A percentile compares a stretch with the other conserved stretches of the same genome.
Evolutionary conservation across 1,139 yeast species (phyloP).

Genomic region (Candida neerlandica): DNA sequence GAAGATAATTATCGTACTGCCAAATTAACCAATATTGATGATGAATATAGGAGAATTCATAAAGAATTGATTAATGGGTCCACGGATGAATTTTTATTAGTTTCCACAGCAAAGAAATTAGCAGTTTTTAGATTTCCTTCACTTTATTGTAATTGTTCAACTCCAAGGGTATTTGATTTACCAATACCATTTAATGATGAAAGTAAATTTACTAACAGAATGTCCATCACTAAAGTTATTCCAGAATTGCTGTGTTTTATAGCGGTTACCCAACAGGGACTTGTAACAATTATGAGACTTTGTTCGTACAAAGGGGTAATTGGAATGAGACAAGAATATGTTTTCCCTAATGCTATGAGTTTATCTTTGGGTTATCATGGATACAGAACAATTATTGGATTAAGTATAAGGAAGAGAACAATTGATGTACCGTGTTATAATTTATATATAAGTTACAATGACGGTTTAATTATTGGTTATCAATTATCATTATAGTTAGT

Average conservation of each 20-base stretch:
- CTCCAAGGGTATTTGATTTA: constrained; percentile 42
- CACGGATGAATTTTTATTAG: constrained; percentile 32
- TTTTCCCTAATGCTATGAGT: constrained; percentile 46
- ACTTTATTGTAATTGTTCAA: constrained; percentile 54
- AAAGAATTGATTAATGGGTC: constrained; percentile 21
- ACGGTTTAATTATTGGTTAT: constrained; percentile 35
- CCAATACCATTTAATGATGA: constrained; percentile 38
- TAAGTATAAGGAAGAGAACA: constrained; percentile 29
- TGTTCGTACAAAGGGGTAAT: constrained; percentile 58
- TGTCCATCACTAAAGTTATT: constrained; percentile 53
- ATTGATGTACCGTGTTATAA: constrained; percentile 23
- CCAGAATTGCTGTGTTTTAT: constrained; percentile 58
- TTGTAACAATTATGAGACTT: constrained; percentile 57
- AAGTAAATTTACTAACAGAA: constrained; percentile 48
- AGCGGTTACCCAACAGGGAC: constrained; percentile 61
- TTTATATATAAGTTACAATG: constrained; percentile 34
- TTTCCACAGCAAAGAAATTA: constrained; percentile 44
- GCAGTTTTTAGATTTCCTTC: constrained; percentile 54
- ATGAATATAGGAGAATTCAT: constrained; percentile 38
- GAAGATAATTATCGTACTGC: neutral
- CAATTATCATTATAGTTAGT: constrained; percentile 17
- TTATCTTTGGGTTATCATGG: constrained; percentile 31
- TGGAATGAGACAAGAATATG: constrained; percentile 63
- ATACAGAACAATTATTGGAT: constrained; percentile 36
- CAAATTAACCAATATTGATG: constrained; percentile 35